Evolutionary conservation across 2,329 filamentous ascomycete species (phyloP), one percentile per base, ranked within the genome.

Genomic region (Xylaria sp.): DNA sequence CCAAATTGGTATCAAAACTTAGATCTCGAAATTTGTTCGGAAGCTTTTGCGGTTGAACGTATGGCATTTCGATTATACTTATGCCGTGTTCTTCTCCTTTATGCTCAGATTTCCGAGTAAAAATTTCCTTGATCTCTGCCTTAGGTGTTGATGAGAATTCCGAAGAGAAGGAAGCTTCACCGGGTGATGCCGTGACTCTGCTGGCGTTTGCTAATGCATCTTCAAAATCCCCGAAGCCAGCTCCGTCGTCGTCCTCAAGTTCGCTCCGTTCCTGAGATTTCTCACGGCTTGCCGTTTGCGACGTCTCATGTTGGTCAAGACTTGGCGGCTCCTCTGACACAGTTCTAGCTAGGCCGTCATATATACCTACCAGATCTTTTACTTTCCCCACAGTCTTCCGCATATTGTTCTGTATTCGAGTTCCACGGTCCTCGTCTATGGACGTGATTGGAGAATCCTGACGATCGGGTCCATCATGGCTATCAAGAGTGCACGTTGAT

Each of bases 361-460:
- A 86, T 78, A 84, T 81, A 25, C 81, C 81, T 36, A 86, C 85
- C 28, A 87, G 76, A 56, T 83, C 82, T 62, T 84, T 83, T 2
- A 87, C 84, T 68, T 84, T 86, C 5, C 75, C 73, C 8, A 82
- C 83, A 0, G 73, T 71, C 60, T 82, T 79, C 50, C 77, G 74
- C 45, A 70, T 71, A 18, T 66, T 62, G 1, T 69, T 66, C 3
- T 68, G 73, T 23, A 75, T 70, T 1, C 74, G 75, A 23, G 66
- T 65, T 15, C 71, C 77, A 1, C 75, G 72, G 18, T 81, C 82
- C 56, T 83, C 83, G 59, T 84, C 83, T 61, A 83, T 77, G 0
- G 83, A 83, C 0, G 82, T 84, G 3, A 83, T 82, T 1, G 82
- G 82, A 0, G 82, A 84, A 58, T 83, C 82, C 60, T 78, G 80